These are phyloP conservation scores for Boechera stricta DNA, from an alignment of 345 rosid species.

Conservation along the genomic window DNA sequence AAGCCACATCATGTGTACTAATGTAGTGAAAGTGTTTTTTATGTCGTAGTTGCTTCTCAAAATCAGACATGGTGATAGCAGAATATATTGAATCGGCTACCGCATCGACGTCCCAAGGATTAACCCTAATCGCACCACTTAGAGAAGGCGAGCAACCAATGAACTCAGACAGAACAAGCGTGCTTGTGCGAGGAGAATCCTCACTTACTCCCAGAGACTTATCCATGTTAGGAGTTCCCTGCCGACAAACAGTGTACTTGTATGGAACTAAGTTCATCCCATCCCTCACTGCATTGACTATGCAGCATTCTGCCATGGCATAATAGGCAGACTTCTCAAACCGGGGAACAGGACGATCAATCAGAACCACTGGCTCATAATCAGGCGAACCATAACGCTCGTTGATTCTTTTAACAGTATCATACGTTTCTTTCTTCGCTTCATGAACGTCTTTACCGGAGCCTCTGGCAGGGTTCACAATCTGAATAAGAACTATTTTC, in stretches of 20 bases:
- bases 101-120: conserved; percentile 57
- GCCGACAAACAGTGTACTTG: conserved; percentile 57
- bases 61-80: conserved; percentile 50
- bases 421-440: conserved; percentile 53
- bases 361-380: conserved; percentile 55
- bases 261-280: conserved; percentile 62
- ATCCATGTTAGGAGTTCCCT: conserved; percentile 49
- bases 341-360: conserved; percentile 56
- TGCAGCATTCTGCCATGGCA: conserved; percentile 59
- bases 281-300: conserved; percentile 59
- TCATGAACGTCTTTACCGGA: conserved; percentile 58
- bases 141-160: conserved; percentile 62
- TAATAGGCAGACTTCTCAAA: conserved; percentile 60
- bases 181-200: conserved; percentile 51
- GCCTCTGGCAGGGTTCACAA: conserved; percentile 57
- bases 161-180: conserved; percentile 58
- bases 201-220: conserved; percentile 45
- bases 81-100: conserved; percentile 53
- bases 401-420: conserved; percentile 48
- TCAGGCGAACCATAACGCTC: conserved; percentile 49
- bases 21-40: conserved; percentile 58
- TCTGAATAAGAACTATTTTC: conserved; percentile 52
- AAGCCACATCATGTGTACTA: conserved; percentile 66
- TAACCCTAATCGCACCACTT: conserved; percentile 60
- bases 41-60: conserved; percentile 52